phyloP scores from a whole-genome alignment of 257 asterid species.

The Jaltomata sinuosa region DNA sequence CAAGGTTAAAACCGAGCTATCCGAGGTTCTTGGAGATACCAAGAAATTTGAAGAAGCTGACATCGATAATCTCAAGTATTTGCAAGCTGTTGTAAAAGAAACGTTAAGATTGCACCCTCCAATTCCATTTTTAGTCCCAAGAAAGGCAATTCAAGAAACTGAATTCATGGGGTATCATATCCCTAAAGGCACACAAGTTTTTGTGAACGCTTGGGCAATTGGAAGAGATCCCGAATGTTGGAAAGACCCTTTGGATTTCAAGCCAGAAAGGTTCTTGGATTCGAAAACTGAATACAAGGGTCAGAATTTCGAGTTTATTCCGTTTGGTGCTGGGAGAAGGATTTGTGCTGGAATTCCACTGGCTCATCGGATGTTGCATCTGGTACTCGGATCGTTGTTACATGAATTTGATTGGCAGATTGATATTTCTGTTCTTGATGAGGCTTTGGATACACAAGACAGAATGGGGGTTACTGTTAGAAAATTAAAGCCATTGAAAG shows the following conservation, averaged over 20 bases:
- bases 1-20: constrained; percentile 33
- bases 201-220: constrained; percentile 47
- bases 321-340: constrained; percentile 55
- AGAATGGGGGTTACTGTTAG: constrained; percentile 18
- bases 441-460: constrained; percentile 22
- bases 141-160: constrained; percentile 36
- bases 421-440: background rate
- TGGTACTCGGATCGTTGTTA: constrained; percentile 19
- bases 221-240: constrained; percentile 45
- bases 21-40: constrained; percentile 19
- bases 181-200: constrained; percentile 39
- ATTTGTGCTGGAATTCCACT: constrained; percentile 49
- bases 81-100: constrained; percentile 50
- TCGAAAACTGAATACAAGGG: constrained; percentile 41
- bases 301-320: constrained; percentile 43
- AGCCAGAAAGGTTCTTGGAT: constrained; percentile 41
- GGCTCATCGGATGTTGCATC: constrained; percentile 50
- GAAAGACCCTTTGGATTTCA: constrained; percentile 36
- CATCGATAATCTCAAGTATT: constrained; percentile 37
- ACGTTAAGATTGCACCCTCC: constrained; percentile 44
- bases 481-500: constrained; percentile 20
- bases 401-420: constrained; percentile 28
- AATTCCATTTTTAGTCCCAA: constrained; percentile 42
- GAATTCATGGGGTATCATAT: constrained; percentile 35
- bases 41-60: constrained; percentile 34